Evolutionary conservation across 495 filamentous ascomycete species (phyloP).

Genomic region (Aspergillus asperescens): DNA sequence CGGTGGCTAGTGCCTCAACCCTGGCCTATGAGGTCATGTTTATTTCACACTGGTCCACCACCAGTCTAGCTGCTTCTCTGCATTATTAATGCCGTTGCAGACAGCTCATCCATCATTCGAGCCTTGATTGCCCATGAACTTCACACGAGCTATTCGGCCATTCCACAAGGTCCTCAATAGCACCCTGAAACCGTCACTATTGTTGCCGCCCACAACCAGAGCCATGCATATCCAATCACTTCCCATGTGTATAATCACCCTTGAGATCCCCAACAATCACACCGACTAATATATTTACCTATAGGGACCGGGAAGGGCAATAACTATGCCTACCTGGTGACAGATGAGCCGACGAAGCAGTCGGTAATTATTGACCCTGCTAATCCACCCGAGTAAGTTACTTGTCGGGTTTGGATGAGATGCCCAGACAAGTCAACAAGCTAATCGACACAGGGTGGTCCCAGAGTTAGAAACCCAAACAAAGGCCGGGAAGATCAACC

Average conservation of each 20-base stretch:
- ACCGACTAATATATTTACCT: background rate
- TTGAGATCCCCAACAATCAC: slow-evolving; percentile 11
- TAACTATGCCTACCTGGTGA: slow-evolving; percentile 95
- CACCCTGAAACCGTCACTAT: background rate
- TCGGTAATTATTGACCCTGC: slow-evolving; percentile 97
- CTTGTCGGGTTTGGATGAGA: background rate
- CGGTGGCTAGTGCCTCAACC: background rate
- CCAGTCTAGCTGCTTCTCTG: background rate
- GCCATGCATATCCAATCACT: slow-evolving; percentile 95
- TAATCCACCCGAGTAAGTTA: slow-evolving; percentile 77
- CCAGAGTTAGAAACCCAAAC: slow-evolving; percentile 74
- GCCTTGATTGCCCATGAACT: slow-evolving; percentile 25
- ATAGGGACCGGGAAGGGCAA: slow-evolving; percentile 86
- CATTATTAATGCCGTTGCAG: background rate
- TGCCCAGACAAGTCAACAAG: background rate
- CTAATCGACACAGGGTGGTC: slow-evolving; percentile 55
- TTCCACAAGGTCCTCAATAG: slow-evolving; percentile 3
- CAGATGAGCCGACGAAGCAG: slow-evolving; percentile 83
- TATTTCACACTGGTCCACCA: slow-evolving; percentile 15
- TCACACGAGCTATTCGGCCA: slow-evolving; percentile 21
- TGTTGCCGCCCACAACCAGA: slow-evolving; percentile 21
- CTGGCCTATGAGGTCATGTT: slow-evolving; percentile 20
- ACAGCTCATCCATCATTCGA: slow-evolving; percentile 4
- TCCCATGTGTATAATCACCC: slow-evolving; percentile 78
- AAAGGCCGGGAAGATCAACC: slow-evolving; percentile 64